Percentiles rank a stretch among this genome's conserved stretches.
These are phyloP conservation scores for Ophiostoma ulmi DNA, from an alignment of 2,329 filamentous ascomycete species.

Conservation along the genomic window DNA sequence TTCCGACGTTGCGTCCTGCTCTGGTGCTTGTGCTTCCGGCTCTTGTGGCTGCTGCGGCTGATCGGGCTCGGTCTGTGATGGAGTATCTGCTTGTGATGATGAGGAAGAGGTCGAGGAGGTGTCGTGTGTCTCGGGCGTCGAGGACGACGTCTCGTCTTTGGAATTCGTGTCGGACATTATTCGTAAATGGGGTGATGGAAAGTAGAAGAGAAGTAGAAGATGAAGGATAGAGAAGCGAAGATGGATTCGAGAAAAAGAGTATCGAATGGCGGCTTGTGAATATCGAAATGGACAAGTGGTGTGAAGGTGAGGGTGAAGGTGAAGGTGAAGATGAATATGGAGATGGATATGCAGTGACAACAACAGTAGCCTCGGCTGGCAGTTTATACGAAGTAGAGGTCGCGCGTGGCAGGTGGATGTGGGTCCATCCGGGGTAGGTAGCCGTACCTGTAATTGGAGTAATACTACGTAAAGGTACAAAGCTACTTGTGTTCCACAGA, in stretches of 20 bases:
- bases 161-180: slow-evolving; percentile 20
- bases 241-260: not conserved
- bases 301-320: not conserved
- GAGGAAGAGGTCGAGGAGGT: not conserved
- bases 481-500: not conserved
- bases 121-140: slow-evolving; percentile 1
- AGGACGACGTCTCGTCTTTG: slow-evolving; percentile 16
- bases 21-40: not conserved
- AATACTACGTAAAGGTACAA: not conserved
- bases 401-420: slow-evolving; percentile 14
- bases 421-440: slow-evolving; percentile 11
- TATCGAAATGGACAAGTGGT: too few species aligned
- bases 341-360: not conserved
- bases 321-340: not conserved
- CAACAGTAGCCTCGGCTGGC: slow-evolving; percentile 24
- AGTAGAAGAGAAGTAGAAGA: not conserved
- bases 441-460: not conserved
- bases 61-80: slow-evolving; percentile 1
- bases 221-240: not conserved
- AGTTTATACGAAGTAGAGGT: not conserved
- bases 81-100: not conserved
- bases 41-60: not conserved
- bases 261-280: not conserved
- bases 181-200: not conserved
- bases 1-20: not conserved